Conservation (phyloP, 1,139 yeast genomes). For the Meyerozyma athensensis region DNA sequence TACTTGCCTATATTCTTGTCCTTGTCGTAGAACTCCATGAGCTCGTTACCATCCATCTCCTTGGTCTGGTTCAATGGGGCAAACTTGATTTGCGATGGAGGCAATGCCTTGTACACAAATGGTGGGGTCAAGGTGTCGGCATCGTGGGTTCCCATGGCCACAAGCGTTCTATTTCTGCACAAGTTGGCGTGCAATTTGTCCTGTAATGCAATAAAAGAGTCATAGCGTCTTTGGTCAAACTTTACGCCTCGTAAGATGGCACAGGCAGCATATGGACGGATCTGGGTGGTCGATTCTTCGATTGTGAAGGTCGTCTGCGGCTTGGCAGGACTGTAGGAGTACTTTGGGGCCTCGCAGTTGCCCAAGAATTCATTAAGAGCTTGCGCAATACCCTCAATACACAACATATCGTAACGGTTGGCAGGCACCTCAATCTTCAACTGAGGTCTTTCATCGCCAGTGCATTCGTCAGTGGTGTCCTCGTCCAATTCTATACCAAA, state of each 20-base stretch:
- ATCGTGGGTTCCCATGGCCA: conserved; percentile 98
- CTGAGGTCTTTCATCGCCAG: conserved; percentile 86
- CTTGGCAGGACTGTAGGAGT: conserved; percentile 52
- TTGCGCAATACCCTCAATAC: conserved; percentile 96
- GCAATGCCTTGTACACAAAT: conserved; percentile 81
- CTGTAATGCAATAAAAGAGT: conserved; percentile 91
- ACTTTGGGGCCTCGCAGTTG: conserved; percentile 58
- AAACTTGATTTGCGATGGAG: conserved; percentile 74
- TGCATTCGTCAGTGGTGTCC: conserved; percentile 80
- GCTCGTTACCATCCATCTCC: conserved; percentile 67
- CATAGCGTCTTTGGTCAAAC: conserved; percentile 81
- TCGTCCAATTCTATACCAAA: conserved; percentile 98
- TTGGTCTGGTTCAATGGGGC: conserved; percentile 82
- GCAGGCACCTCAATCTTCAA: conserved; percentile 97
- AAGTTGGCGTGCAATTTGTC: conserved; percentile 93
- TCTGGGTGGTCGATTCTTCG: conserved; percentile 61
- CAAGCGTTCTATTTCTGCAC: conserved; percentile 95
- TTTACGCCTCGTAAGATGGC: conserved; percentile 82
- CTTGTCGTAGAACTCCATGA: conserved; percentile 86
- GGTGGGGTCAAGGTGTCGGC: conserved; percentile 78
- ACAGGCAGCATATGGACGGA: conserved; percentile 93
- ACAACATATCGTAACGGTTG: conserved; percentile 94
- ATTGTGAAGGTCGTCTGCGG: conserved; percentile 69
- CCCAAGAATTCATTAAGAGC: conserved; percentile 90
- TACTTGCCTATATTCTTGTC: conserved; percentile 88